Conservation (phyloP, 2,329 filamentous ascomycete species). For the Hymenoscyphus fraxineus region DNA sequence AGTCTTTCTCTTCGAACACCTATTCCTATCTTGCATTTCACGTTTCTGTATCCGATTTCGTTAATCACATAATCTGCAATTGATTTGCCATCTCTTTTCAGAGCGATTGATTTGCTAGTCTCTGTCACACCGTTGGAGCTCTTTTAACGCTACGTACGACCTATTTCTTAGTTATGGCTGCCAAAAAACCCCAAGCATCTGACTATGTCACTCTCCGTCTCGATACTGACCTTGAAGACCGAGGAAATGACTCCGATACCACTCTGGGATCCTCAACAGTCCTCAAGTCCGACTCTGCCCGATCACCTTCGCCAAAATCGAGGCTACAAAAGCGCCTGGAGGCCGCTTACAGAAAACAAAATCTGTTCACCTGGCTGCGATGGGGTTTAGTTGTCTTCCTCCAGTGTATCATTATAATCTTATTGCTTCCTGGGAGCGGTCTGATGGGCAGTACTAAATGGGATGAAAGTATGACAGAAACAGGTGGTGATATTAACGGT, state of each 20-base stretch:
- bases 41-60: slow-evolving; percentile 2
- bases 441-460: slow-evolving; percentile 14
- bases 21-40: background rate
- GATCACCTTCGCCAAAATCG: slow-evolving; percentile 7
- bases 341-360: slow-evolving; percentile 11
- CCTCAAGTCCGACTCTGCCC: slow-evolving; percentile 15
- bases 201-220: background rate
- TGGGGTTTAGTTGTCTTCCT: slow-evolving; percentile 30
- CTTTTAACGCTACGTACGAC: background rate
- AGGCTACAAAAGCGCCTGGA: slow-evolving; percentile 14
- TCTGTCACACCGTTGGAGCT: background rate
- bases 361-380: slow-evolving; percentile 29
- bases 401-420: slow-evolving; percentile 30
- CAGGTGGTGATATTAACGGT: slow-evolving; percentile 36
- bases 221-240: slow-evolving; percentile 18
- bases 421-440: slow-evolving; percentile 24
- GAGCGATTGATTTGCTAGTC: slow-evolving; percentile 11
- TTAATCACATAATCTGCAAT: background rate
- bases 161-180: slow-evolving; percentile 5
- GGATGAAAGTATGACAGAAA: slow-evolving; percentile 28
- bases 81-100: slow-evolving; percentile 8
- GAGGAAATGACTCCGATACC: slow-evolving; percentile 28
- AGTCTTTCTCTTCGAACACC: background rate
- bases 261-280: slow-evolving; percentile 27
- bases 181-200: background rate